These are phyloP conservation scores for Aureobasidium leucospermi DNA, from an alignment of 2,329 filamentous ascomycete genomes.

Conservation along the genomic window DNA sequence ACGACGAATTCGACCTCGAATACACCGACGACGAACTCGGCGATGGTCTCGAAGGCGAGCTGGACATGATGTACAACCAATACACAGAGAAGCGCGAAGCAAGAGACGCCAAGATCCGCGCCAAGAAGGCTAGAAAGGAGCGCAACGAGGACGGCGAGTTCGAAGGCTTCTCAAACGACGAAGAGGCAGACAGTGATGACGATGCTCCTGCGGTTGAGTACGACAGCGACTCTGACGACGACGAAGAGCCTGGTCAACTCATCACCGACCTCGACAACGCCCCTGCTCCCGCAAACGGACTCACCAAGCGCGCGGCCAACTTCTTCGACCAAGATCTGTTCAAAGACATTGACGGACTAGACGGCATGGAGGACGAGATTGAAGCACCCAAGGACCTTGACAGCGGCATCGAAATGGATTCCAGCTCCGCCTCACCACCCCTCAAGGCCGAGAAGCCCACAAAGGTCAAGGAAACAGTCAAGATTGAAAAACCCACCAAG, in stretches of 20 bases:
- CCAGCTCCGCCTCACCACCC: constrained; percentile 21
- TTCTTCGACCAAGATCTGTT: constrained; percentile 98
- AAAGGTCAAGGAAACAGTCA: constrained; percentile 18
- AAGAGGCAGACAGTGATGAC: constrained; percentile 50
- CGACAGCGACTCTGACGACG: constrained; percentile 54
- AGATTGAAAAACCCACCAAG: constrained; percentile 17
- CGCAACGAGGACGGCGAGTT: constrained; percentile 75
- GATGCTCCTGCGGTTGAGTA: constrained; percentile 52
- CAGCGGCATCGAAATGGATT: constrained; percentile 33
- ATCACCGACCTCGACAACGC: constrained; percentile 55
- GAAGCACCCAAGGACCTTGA: constrained; percentile 39
- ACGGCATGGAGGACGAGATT: constrained; percentile 43
- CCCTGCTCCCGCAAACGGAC: constrained; percentile 44
- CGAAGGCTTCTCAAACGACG: constrained; percentile 73
- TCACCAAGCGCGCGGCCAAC: constrained; percentile 77
- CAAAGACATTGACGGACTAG: constrained; percentile 64
- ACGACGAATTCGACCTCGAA: constrained; percentile 39
- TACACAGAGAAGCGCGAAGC: constrained; percentile 76
- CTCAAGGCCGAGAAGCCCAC: constrained; percentile 19
- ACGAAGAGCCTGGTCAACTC: constrained; percentile 39
- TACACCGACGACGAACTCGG: constrained; percentile 65
- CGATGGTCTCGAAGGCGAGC: constrained; percentile 73
- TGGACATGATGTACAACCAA: constrained; percentile 80
- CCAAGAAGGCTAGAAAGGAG: constrained; percentile 79
- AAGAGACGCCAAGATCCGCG: constrained; percentile 76